Evolutionary conservation across 345 rosid species (phyloP), one percentile per base, ranked within the genome.

Genomic region (Lepidium aucheri): DNA sequence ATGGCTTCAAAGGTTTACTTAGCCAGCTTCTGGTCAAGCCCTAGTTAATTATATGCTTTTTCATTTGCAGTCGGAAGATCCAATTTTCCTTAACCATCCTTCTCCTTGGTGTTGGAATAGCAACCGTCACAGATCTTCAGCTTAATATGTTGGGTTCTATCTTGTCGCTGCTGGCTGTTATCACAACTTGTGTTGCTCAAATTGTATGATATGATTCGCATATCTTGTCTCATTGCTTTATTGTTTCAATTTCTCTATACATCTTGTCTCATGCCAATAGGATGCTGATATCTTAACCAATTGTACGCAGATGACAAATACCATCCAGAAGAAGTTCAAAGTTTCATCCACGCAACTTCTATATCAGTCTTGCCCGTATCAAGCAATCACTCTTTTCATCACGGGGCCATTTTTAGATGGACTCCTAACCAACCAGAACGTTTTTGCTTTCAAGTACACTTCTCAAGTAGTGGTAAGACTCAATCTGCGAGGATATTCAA

Each of bases 261-360:
- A 35, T 46, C 28, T 8, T 28, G 11, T 67, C 52, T 35, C 46
- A 43, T 45, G 45, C 69, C 44, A 53, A 53, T 74, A 12, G 38
- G 14, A 44, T 53, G 17, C 8, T 74, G 59, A 67, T 47, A 67
- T 55, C 97, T 88, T 90, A 77, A 94, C 86, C 69, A 73, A 75
- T 20, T 55, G 43, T 28, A 42, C 35, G 72, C 78, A 95, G 99
- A 95, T 95, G 99, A 95, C 99, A 70, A 95, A 95, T 74, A 95
- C 99, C 40, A 95, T 95, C 79, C 99, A 95, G 83, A 95, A 95
- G 90, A 95, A 91, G 79, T 95, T 88, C 82, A 95, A 91, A 76
- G 97, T 95, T 50, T 95, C 99, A 59, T 95, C 99, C 42, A 95
- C 99, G 55, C 99, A 95, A 58, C 97, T 95, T 70, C 84, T 95